Evolutionary conservation across 208 protist genomes (phyloP), one percentile per base, ranked within the genome.

Genomic region (Lotmaria passim): DNA sequence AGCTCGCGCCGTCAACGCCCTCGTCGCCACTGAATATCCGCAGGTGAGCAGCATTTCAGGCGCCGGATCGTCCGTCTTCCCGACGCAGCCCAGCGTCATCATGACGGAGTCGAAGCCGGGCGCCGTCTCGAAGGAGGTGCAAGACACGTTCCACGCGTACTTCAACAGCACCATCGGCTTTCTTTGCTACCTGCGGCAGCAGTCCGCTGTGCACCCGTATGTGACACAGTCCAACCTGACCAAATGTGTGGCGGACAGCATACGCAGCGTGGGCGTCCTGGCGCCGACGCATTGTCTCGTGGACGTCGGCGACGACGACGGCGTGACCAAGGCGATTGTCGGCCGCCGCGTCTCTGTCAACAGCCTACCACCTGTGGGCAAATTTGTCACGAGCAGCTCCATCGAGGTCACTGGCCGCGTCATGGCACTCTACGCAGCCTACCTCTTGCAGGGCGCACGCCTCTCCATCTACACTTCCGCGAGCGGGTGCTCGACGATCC

Each of bases 371-470:
- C 36, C 68, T 28, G 56, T 92, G 23, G 71, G 62, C 11, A 82
- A 85, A 70, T 60, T 91, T 33, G 76, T 51, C 47, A 60, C 64
- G 5, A 48, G 58, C 7, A 67, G 69, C 26, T 28, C 76, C 33
- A 69, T 79, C 17, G 79, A 86, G 52, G 69, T 73, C 55, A 80
- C 59, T 15, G 85, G 85, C 1, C 86, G 86, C 41, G 75, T 86
- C 0, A 81, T 96, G 72, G 87, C 91, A 8, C 73, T 93, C 12
- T 74, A 93, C 31, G 85, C 86, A 1, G 81, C 84, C 3, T 86
- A 89, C 46, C 75, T 96, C 17, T 73, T 96, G 44, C 91, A 93
- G 52, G 91, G 91, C 0, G 82, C 73, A 31, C 66, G 85, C 21
- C 82, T 95, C 30, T 95, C 90, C 17, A 30, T 93, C 39, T 95